Percentiles rank a stretch among this genome's conserved stretches.
Evolutionary conservation across 2,329 filamentous ascomycete genomes (phyloP).

Genomic region (Fusarium keratoplasticum): DNA sequence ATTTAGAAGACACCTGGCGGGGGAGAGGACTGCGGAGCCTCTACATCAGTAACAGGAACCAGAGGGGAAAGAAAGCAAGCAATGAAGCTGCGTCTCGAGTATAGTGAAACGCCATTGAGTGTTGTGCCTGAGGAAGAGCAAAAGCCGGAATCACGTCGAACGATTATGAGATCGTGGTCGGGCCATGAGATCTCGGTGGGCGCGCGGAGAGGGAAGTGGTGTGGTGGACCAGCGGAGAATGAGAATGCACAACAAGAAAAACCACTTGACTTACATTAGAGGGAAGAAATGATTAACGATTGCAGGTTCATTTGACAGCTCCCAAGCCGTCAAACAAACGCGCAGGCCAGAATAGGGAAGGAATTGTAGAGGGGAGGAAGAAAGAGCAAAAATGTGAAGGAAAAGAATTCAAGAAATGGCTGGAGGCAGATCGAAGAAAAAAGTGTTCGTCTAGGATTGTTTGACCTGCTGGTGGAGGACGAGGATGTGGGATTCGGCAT

Average conservation of each 20-base stretch:
- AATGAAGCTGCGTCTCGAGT: conserved; percentile 14
- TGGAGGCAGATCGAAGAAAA: conserved; percentile 33
- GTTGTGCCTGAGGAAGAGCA: conserved; percentile 39
- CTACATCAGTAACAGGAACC: conserved; percentile 41
- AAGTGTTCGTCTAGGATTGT: conserved; percentile 41
- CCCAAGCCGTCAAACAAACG: conserved; percentile 88
- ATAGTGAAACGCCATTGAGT: neutral
- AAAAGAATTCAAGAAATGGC: conserved; percentile 37
- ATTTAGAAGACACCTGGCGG: conserved; percentile 86
- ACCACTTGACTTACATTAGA: conserved; percentile 73
- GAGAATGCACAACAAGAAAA: conserved; percentile 3
- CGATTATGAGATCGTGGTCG: conserved; percentile 45
- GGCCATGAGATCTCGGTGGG: conserved; percentile 42
- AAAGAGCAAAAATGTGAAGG: conserved; percentile 29
- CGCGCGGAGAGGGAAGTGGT: conserved; percentile 29
- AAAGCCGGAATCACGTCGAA: conserved; percentile 37
- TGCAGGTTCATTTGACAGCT: conserved; percentile 99
- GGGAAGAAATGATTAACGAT: conserved; percentile 67
- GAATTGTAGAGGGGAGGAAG: conserved; percentile 34
- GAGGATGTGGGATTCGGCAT: conserved; percentile 39
- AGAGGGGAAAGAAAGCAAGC: neutral
- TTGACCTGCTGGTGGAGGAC: conserved; percentile 37
- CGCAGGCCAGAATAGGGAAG: conserved; percentile 63
- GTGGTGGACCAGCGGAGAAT: conserved; percentile 35
- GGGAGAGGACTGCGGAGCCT: conserved; percentile 61